Conservation (phyloP, 2,329 filamentous ascomycete species). For the Sporothrix protearum region DNA sequence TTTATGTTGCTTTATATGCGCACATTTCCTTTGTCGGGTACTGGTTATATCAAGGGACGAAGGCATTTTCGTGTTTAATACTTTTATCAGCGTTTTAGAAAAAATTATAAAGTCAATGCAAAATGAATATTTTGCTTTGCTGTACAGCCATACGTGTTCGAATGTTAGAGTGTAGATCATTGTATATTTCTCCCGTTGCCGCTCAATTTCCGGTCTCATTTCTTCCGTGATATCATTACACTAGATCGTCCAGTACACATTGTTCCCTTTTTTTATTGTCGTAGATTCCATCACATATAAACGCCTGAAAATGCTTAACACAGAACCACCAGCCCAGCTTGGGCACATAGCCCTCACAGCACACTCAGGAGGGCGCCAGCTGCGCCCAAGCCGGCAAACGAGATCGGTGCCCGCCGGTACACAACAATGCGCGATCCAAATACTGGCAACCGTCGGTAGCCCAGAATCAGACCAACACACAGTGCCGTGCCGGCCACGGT, state of each 20-base stretch:
- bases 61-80: background rate
- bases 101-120: background rate
- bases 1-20: background rate
- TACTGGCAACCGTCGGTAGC: constrained; percentile 42
- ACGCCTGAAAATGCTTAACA: constrained; percentile 3
- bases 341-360: background rate
- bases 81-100: background rate
- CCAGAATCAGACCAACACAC: constrained; percentile 38
- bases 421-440: constrained; percentile 46
- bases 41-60: constrained; percentile 6
- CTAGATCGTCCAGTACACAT: background rate
- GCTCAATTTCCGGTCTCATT: background rate
- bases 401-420: constrained; percentile 39
- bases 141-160: background rate
- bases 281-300: background rate
- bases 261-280: background rate
- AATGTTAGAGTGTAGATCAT: constrained; percentile 8
- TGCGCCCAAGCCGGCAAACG: constrained; percentile 46
- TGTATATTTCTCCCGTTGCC: background rate
- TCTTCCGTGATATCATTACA: constrained; percentile 10
- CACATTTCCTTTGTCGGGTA: constrained; percentile 6
- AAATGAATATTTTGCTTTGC: background rate
- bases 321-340: background rate
- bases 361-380: constrained; percentile 45
- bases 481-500: constrained; percentile 40